These are phyloP conservation scores for Lanmaoa pseudosensibilis DNA, from an alignment of 768 basidiomycete species.

Conservation along the genomic window DNA sequence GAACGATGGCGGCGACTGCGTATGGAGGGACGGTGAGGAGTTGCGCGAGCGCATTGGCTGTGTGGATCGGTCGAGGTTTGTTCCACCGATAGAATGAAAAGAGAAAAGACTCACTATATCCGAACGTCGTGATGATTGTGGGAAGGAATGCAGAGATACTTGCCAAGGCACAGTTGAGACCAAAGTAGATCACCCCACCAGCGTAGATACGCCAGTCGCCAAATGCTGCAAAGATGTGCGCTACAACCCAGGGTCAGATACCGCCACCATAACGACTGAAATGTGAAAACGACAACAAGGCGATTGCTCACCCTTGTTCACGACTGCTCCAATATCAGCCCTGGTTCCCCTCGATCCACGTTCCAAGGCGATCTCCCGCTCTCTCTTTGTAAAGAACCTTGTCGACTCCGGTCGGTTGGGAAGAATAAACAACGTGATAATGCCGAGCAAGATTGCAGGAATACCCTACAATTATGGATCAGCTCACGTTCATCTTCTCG, in stretches of 20 bases:
- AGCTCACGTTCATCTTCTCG: not conserved
- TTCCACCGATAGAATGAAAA: not conserved
- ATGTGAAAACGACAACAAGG: not conserved
- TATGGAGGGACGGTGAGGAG: constrained; percentile 83
- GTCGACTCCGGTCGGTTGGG: constrained; percentile 76
- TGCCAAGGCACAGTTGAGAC: constrained; percentile 72
- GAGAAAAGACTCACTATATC: constrained; percentile 55
- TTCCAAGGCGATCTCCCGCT: constrained; percentile 61
- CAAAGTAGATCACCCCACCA: constrained; percentile 76
- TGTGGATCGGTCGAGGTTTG: not conserved
- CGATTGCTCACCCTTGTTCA: constrained; percentile 54
- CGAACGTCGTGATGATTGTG: constrained; percentile 74
- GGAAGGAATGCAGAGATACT: constrained; percentile 83
- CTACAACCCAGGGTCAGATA: constrained; percentile 34
- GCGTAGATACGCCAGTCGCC: constrained; percentile 70
- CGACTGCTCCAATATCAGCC: constrained; percentile 61
- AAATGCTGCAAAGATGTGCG: constrained; percentile 62
- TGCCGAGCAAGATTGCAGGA: constrained; percentile 63
- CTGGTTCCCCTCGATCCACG: constrained; percentile 66
- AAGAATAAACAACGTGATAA: constrained; percentile 54
- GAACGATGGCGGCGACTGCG: constrained; percentile 64
- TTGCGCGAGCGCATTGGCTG: constrained; percentile 67
- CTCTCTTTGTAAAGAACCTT: constrained; percentile 47
- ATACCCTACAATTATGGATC: constrained; percentile 55
- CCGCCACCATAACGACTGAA: not conserved